A percentile compares a stretch with the other conserved stretches of the same genome.
Evolutionary conservation across 2,329 filamentous ascomycete species (phyloP).

Genomic region (Tympanopsis confertula): DNA sequence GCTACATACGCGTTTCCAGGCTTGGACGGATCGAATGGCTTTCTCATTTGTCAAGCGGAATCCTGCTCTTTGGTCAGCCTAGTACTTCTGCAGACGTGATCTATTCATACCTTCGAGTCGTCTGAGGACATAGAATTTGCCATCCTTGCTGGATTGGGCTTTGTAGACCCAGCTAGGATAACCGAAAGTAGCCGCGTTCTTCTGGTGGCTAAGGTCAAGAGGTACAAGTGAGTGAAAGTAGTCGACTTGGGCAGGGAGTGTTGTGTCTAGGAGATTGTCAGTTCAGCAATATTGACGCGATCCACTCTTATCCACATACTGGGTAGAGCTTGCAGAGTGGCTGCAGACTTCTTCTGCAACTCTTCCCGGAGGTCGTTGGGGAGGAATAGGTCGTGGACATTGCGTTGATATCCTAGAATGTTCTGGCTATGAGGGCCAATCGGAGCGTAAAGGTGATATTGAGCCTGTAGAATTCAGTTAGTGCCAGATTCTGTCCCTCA

Average conservation of each 20-base stretch:
- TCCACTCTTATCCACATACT: constrained; percentile 23
- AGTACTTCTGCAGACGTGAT: background rate
- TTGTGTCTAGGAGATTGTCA: background rate
- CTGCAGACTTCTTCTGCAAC: constrained; percentile 53
- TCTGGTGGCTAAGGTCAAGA: constrained; percentile 48
- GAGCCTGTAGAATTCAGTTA: constrained; percentile 25
- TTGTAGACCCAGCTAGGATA: constrained; percentile 62
- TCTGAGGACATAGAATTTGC: constrained; percentile 51
- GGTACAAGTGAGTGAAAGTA: constrained; percentile 60
- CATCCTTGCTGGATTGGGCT: constrained; percentile 55
- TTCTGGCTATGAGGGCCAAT: constrained; percentile 55
- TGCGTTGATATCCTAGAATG: constrained; percentile 50
- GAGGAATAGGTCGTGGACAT: constrained; percentile 57
- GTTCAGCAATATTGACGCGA: no score
- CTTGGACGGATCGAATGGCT: constrained; percentile 49
- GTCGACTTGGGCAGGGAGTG: constrained; percentile 42
- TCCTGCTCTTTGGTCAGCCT: constrained; percentile 19
- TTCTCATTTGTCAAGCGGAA: constrained; percentile 56
- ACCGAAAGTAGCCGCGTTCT: constrained; percentile 46
- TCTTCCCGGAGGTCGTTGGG: constrained; percentile 57
- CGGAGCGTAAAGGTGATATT: constrained; percentile 59
- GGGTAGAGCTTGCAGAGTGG: constrained; percentile 50
- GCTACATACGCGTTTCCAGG: constrained; percentile 55
- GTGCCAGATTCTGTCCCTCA: background rate
- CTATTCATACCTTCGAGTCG: constrained; percentile 42